phyloP scores from a whole-genome alignment of 169 alveolate species.

The Plasmodium berghei region DNA sequence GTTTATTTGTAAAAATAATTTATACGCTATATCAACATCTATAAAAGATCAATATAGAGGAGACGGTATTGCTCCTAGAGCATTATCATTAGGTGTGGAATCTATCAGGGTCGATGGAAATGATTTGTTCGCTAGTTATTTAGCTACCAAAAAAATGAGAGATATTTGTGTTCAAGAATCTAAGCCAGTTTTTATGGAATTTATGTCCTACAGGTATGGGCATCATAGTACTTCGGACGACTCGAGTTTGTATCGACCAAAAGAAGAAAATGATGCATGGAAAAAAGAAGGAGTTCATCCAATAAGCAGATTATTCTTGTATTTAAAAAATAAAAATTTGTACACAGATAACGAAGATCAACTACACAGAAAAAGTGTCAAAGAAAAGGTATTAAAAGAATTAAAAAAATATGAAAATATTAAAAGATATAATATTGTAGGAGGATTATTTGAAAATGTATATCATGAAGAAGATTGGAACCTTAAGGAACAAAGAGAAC shows the following conservation, averaged over 20 bases:
- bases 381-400: constrained; percentile 85
- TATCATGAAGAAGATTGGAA: constrained; percentile 89
- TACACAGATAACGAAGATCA: constrained; percentile 84
- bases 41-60: constrained; percentile 95
- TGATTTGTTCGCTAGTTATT: constrained; percentile 95
- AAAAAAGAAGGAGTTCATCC: constrained; percentile 88
- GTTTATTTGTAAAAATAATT: constrained; percentile 96
- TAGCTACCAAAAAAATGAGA: constrained; percentile 93
- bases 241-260: constrained; percentile 91
- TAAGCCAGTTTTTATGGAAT: constrained; percentile 93
- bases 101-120: constrained; percentile 93
- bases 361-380: constrained; percentile 81
- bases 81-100: constrained; percentile 95
- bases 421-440: constrained; percentile 78
- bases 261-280: constrained; percentile 91
- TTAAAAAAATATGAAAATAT: constrained; percentile 81
- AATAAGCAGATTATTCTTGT: constrained; percentile 81
- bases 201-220: constrained; percentile 96
- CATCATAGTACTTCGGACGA: constrained; percentile 97
- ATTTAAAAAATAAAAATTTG: constrained; percentile 79
- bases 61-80: constrained; percentile 96
- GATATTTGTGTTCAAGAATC: constrained; percentile 87
- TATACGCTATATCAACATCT: constrained; percentile 96
- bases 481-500: constrained; percentile 78
- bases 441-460: constrained; percentile 92